Percentiles rank a stretch among this genome's conserved stretches.
These are phyloP conservation scores for Melampsora americana DNA, from an alignment of 1,284 basidiomycete genomes.

Conservation along the genomic window DNA sequence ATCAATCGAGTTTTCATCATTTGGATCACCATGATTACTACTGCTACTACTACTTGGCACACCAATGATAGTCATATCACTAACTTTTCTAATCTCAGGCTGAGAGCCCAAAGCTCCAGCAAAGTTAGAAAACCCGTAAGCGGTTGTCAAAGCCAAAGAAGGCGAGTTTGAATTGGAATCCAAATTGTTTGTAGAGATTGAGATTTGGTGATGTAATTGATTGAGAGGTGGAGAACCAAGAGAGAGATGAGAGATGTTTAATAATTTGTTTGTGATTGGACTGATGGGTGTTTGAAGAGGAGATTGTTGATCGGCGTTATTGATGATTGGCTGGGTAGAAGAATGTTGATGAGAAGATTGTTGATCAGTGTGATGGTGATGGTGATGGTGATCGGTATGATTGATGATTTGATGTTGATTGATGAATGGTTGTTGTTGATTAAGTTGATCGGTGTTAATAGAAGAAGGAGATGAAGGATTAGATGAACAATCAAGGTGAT, in stretches of 20 bases:
- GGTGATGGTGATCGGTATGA: too few species aligned
- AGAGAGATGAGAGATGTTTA: neutral
- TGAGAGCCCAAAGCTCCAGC: slow-evolving; percentile 34
- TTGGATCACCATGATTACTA: neutral
- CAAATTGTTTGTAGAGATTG: too few species aligned
- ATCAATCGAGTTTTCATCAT: slow-evolving; percentile 10
- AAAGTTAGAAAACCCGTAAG: slow-evolving; percentile 36
- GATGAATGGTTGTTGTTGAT: too few species aligned
- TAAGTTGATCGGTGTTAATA: too few species aligned
- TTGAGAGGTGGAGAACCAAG: neutral
- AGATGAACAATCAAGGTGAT: too few species aligned
- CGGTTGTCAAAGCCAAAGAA: neutral
- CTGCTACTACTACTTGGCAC: neutral
- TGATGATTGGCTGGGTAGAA: too few species aligned
- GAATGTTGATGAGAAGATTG: too few species aligned
- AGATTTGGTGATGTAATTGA: neutral
- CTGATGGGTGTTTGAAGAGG: neutral
- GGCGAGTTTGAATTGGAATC: neutral
- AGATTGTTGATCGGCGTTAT: too few species aligned
- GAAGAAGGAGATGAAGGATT: too few species aligned
- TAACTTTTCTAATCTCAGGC: slow-evolving; percentile 40
- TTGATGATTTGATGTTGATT: too few species aligned
- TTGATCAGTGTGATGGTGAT: too few species aligned
- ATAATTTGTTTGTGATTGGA: neutral
- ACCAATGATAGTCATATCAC: slow-evolving; percentile 40